Base-by-base conservation (phyloP, 2,329 filamentous ascomycete species). In the Colletotrichum camelliae region DNA sequence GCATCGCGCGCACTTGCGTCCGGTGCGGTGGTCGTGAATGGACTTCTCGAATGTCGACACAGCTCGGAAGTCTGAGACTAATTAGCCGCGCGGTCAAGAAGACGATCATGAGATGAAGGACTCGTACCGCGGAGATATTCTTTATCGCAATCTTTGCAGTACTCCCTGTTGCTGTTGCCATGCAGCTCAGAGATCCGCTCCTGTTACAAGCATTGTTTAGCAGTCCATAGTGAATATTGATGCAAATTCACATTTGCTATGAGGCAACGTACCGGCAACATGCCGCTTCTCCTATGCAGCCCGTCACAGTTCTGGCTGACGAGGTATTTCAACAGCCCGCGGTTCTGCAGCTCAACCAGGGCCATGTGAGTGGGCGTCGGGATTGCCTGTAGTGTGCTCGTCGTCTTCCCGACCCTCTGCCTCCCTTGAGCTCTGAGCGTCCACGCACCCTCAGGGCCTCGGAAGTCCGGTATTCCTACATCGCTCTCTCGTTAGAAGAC, bases 341-440 rank as follows among this genome's bases (percentile, higher is more conserved):
- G 80, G 13, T 85, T 84, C 72, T 88, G 86, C 12, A 88, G 76
- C 67, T 85, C 85, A 0, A 88, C 84, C 2, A 89, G 81, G 0
- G 87, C 86, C 87, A 89, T 89, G 60, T 89, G 87, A 0, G 86
- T 85, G 15, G 82, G 80, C 2, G 87, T 88, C 0, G 87, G 87
- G 21, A 89, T 80, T 7, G 87, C 87, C 65, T 88, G 84, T 7
- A 88, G 70, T 0, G 86, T 86, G 58, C 79, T 86, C 12, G 82
- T 81, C 0, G 80, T 77, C 64, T 84, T 82, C 10, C 73, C 76
- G 1, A 81, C 83, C 2, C 79, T 80, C 52, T 85, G 74, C 77
- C 83, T 80, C 0, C 86, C 86, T 74, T 88, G 87, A 2, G 86
- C 87, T 68, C 81, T 80, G 1, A 88, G 79, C 1, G 87, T 88